Conservation (phyloP, 768 basidiomycete species). For the Pulveroboletus ravenelii region DNA sequence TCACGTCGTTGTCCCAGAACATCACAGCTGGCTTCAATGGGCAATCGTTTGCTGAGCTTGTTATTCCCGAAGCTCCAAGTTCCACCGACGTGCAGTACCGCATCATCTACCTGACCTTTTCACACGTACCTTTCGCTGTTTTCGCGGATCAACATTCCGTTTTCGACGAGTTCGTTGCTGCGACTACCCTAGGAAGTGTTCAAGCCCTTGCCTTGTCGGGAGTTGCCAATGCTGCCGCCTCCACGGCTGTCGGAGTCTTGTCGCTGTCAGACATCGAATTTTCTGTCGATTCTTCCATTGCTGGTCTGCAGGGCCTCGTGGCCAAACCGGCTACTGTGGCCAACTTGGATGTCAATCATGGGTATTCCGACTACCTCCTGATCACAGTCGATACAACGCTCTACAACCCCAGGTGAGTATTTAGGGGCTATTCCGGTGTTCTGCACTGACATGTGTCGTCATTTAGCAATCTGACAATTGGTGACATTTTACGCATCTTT, state of each 20-base stretch:
- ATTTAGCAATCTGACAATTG: constrained; percentile 37
- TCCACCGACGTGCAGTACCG: constrained; percentile 59
- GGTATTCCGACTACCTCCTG: constrained; percentile 60
- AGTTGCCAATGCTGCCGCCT: constrained; percentile 49
- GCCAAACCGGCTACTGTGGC: constrained; percentile 52
- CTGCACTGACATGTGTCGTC: neutral
- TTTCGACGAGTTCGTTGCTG: constrained; percentile 62
- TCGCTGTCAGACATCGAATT: constrained; percentile 54
- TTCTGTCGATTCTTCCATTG: constrained; percentile 52
- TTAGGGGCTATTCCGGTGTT: neutral
- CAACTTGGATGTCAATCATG: constrained; percentile 62
- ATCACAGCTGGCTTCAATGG: constrained; percentile 50
- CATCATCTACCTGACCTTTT: constrained; percentile 57
- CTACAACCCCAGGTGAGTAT: constrained; percentile 58
- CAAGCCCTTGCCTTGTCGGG: constrained; percentile 52
- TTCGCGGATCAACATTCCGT: constrained; percentile 41
- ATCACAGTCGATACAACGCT: constrained; percentile 59
- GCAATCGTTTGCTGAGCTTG: constrained; percentile 53
- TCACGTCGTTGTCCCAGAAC: constrained; percentile 55
- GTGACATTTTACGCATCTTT: constrained; percentile 2
- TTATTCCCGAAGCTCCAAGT: constrained; percentile 51
- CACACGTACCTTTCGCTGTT: constrained; percentile 55
- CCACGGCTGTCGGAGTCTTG: constrained; percentile 63
- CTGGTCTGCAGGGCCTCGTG: constrained; percentile 61
- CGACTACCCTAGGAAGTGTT: constrained; percentile 46